Percentiles rank a stretch among this genome's conserved stretches.
Evolutionary conservation across 768 basidiomycete genomes (phyloP).

Genomic region (Tylopilus subfusipes): DNA sequence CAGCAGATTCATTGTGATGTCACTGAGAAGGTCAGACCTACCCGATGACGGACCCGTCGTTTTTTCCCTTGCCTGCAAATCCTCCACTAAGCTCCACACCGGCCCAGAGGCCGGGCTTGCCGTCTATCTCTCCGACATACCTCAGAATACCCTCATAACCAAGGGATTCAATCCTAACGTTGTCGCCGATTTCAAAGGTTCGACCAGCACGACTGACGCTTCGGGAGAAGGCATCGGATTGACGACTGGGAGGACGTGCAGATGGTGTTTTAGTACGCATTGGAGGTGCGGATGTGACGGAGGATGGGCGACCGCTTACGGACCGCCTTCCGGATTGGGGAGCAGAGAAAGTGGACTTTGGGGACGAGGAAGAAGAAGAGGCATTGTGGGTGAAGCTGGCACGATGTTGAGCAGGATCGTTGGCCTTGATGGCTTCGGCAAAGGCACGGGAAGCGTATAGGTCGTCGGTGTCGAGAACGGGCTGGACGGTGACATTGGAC

Average conservation of each 20-base stretch:
- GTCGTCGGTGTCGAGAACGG: constrained; percentile 41
- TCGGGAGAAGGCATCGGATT: constrained; percentile 55
- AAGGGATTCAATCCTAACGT: constrained; percentile 81
- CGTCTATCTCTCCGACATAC: constrained; percentile 82
- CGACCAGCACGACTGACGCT: constrained; percentile 43
- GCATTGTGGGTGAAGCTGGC: constrained; percentile 36
- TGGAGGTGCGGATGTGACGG: constrained; percentile 51
- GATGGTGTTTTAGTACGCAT: constrained; percentile 52
- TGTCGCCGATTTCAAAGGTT: constrained; percentile 69
- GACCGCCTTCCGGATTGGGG: constrained; percentile 42
- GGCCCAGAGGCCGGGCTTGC: constrained; percentile 88
- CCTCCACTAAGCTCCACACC: constrained; percentile 88
- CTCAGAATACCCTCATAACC: constrained; percentile 83
- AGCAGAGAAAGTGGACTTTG: constrained; percentile 37
- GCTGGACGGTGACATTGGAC: constrained; percentile 45
- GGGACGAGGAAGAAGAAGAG: constrained; percentile 47
- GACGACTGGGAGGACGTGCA: constrained; percentile 61
- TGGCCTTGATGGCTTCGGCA: constrained; percentile 73
- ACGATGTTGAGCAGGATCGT: constrained; percentile 75
- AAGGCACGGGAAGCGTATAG: constrained; percentile 72
- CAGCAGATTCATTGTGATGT: not conserved
- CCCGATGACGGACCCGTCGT: constrained; percentile 88
- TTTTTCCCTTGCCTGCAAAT: constrained; percentile 91
- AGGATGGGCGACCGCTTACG: constrained; percentile 57
- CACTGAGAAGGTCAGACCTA: constrained; percentile 40